These are phyloP conservation scores for Epithele typhae DNA, from an alignment of 768 basidiomycete genomes.

Conservation along the genomic window DNA sequence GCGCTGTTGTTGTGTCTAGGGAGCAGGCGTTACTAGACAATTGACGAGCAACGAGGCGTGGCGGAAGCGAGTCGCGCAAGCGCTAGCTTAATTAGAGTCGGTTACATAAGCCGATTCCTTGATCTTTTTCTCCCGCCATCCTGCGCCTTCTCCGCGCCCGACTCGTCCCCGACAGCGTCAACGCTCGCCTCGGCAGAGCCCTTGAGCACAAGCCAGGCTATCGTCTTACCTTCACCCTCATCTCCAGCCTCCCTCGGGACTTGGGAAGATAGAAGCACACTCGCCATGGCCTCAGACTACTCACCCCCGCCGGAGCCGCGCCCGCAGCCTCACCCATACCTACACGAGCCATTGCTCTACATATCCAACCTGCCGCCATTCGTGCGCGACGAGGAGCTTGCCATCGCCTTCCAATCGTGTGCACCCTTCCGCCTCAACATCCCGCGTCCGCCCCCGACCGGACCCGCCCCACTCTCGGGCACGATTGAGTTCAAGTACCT, in stretches of 20 bases:
- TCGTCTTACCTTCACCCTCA: no score
- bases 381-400: conserved; percentile 74
- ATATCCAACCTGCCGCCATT: conserved; percentile 73
- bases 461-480: conserved; percentile 55
- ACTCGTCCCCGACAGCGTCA: not conserved
- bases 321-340: conserved; percentile 67
- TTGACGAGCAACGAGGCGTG: no score
- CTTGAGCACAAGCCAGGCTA: not conserved
- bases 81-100: not conserved
- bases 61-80: no score
- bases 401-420: conserved; percentile 66
- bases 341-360: conserved; percentile 79
- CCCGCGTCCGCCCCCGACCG: conserved; percentile 49
- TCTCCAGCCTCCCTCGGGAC: not conserved
- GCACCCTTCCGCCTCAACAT: conserved; percentile 82
- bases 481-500: conserved; percentile 82
- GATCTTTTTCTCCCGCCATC: conserved; percentile 2
- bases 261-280: no score
- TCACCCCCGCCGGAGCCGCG: conserved; percentile 13
- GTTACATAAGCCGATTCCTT: not conserved
- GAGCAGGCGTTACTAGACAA: no score
- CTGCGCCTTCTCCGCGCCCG: not conserved
- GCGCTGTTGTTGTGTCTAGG: no score
- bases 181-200: not conserved
- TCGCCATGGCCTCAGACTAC: conserved; percentile 27